A percentile compares a stretch with the other conserved stretches of the same genome.
phyloP scores from a whole-genome alignment of 2,329 filamentous ascomycete species.

The Venturia pyrina region DNA sequence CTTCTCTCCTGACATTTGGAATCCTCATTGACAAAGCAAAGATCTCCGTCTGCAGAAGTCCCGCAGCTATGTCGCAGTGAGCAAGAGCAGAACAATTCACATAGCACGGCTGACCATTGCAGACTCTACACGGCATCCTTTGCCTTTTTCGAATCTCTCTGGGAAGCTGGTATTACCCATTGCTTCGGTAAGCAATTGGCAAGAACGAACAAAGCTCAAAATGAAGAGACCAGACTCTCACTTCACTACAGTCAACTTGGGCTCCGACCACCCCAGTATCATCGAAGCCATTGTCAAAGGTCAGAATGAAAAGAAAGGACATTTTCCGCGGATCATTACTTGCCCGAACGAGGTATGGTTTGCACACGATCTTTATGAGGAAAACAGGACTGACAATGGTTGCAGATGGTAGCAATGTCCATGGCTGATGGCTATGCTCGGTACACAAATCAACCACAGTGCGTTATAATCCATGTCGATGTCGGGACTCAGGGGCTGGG shows the following conservation, averaged over 20 bases:
- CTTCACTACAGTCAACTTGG: slow-evolving; percentile 50
- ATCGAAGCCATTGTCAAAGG: slow-evolving; percentile 74
- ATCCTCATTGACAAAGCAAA: neutral
- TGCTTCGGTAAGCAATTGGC: slow-evolving; percentile 25
- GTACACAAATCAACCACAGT: slow-evolving; percentile 58
- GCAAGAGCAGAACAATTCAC: neutral
- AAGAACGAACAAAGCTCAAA: neutral
- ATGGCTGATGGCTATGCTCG: slow-evolving; percentile 75
- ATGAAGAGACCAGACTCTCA: neutral
- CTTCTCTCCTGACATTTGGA: slow-evolving; percentile 30
- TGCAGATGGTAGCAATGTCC: slow-evolving; percentile 71
- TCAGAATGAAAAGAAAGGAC: slow-evolving; percentile 52
- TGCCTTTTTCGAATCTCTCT: slow-evolving; percentile 74
- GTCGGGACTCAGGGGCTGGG: slow-evolving; percentile 72
- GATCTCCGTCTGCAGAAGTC: neutral
- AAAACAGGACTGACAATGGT: neutral
- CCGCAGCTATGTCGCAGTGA: neutral
- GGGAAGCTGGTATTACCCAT: slow-evolving; percentile 43
- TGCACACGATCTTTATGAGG: too few relatives aligned
- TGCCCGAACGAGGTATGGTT: slow-evolving; percentile 64
- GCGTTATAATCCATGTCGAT: slow-evolving; percentile 69
- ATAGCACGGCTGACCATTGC: neutral
- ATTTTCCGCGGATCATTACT: slow-evolving; percentile 65
- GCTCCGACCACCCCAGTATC: slow-evolving; percentile 66
- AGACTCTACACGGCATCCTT: slow-evolving; percentile 59